Evolutionary conservation across 2,329 filamentous ascomycete genomes (phyloP).

Genomic region (Trichoderma afroharzianum): DNA sequence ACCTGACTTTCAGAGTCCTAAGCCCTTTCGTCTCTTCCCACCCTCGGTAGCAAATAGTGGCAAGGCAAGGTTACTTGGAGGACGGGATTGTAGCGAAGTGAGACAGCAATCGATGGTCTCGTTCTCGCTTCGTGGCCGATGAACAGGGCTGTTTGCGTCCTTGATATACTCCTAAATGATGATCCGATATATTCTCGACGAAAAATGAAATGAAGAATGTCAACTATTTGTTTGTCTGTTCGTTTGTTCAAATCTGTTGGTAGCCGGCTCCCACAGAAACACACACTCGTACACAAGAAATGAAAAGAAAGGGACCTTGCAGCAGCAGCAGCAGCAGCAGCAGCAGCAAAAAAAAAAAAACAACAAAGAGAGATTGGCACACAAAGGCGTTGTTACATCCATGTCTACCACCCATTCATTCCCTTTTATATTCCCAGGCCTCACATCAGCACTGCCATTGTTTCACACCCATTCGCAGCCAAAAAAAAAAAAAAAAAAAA

Average conservation of each 20-base stretch:
- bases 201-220: not conserved
- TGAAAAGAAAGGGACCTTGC: conserved; percentile 4
- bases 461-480: not conserved
- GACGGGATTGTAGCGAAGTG: conserved; percentile 13
- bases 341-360: too few relatives aligned
- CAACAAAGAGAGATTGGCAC: not conserved
- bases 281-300: not conserved
- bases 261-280: conserved; percentile 3
- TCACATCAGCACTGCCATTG: not conserved
- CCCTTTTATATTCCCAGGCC: not conserved
- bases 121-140: not conserved
- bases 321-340: conserved; percentile 6
- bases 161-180: not conserved
- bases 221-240: not conserved
- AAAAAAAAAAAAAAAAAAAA: too few relatives aligned
- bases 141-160: not conserved
- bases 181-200: not conserved
- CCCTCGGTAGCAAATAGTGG: not conserved
- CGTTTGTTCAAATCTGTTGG: conserved; percentile 9
- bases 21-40: too few relatives aligned
- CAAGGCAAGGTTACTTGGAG: conserved; percentile 2
- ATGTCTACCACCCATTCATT: not conserved
- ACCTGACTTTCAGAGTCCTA: not conserved
- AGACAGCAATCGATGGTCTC: not conserved
- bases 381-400: not conserved